phyloP scores from a whole-genome alignment of 805 yeast genomes.

The Starmerella lactis-condensi region DNA sequence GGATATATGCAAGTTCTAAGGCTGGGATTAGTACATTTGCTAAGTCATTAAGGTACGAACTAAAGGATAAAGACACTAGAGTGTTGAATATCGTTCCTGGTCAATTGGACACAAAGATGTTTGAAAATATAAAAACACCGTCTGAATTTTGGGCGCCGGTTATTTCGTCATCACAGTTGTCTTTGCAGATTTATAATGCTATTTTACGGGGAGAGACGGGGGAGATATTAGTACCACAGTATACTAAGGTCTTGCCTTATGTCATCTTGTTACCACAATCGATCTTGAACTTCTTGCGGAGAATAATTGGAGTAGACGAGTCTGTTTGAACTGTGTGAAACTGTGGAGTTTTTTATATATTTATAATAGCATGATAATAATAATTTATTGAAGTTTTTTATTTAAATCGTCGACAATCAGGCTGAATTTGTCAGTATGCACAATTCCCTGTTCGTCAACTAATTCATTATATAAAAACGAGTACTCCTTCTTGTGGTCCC shows the following conservation, averaged over 20 bases:
- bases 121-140: conserved; percentile 48
- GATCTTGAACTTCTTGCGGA: conserved; percentile 32
- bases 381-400: not conserved
- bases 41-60: conserved; percentile 46
- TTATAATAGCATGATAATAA: not conserved
- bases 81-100: conserved; percentile 64
- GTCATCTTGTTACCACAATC: conserved; percentile 54
- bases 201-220: conserved; percentile 27
- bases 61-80: conserved; percentile 34
- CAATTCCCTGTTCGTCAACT: conserved; percentile 11
- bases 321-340: no score
- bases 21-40: conserved; percentile 60
- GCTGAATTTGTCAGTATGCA: conserved; percentile 6
- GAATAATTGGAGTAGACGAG: conserved; percentile 41
- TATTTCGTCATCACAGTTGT: conserved; percentile 43
- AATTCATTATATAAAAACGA: conserved; percentile 5
- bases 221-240: conserved; percentile 47
- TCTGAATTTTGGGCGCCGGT: conserved; percentile 55
- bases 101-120: conserved; percentile 52
- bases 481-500: not conserved
- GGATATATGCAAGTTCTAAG: conserved; percentile 67
- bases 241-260: conserved; percentile 49
- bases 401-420: conserved; percentile 3
- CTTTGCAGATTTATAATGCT: conserved; percentile 30
- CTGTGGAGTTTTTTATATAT: no score